Evolutionary conservation across 1,139 yeast species (phyloP).

Genomic region (Debaryomyces fabryi): DNA sequence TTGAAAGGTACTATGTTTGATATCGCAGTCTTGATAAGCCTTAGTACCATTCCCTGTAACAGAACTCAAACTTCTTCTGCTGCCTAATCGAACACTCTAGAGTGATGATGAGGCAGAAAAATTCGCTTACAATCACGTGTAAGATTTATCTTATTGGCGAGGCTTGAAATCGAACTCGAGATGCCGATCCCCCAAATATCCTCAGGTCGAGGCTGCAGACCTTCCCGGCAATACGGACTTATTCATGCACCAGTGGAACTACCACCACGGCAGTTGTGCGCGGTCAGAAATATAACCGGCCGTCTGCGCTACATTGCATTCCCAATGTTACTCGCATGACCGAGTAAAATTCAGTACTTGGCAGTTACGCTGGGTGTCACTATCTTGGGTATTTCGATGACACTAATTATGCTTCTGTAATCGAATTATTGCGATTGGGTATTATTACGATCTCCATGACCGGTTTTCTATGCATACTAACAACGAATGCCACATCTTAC

Average conservation of each 20-base stretch:
- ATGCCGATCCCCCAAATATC: too few species aligned
- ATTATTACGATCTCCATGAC: not conserved
- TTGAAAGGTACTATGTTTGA: not conserved
- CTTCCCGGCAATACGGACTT: not conserved
- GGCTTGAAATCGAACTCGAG: too few species aligned
- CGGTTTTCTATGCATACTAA: not conserved
- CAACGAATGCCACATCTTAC: not conserved
- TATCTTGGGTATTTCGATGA: not conserved
- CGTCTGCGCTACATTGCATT: not conserved
- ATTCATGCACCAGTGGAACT: not conserved
- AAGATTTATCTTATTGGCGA: too few species aligned
- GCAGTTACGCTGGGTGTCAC: not conserved
- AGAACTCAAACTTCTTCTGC: not conserved
- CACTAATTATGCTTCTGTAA: not conserved
- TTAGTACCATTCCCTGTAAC: not conserved
- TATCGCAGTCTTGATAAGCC: not conserved
- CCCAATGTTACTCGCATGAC: not conserved
- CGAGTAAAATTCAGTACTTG: slow-evolving; percentile 1
- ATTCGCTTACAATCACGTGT: not conserved
- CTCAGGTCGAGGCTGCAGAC: too few species aligned
- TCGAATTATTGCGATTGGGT: not conserved
- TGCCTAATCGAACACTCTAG: not conserved
- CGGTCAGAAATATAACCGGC: not conserved
- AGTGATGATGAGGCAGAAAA: not conserved
- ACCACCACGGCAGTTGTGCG: not conserved